A percentile compares a stretch with the other conserved stretches of the same genome.
Evolutionary conservation across 192 early-diverging fungal species (phyloP).

Genomic region (Backusella westeae): DNA sequence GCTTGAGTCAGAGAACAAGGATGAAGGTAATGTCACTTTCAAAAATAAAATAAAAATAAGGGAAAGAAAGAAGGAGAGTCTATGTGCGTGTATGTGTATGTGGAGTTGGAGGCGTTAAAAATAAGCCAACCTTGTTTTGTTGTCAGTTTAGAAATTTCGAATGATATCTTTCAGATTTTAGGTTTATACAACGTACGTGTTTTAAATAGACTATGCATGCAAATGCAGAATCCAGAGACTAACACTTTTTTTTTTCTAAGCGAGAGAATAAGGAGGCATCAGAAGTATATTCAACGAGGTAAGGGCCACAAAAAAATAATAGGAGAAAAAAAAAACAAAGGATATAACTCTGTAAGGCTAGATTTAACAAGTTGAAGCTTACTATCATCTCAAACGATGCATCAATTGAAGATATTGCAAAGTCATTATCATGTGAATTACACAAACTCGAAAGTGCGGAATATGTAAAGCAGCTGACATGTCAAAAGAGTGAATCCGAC

Average conservation of each 20-base stretch:
- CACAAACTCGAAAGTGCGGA: background rate
- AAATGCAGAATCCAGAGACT: background rate
- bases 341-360: background rate
- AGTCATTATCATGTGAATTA: background rate
- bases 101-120: background rate
- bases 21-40: background rate
- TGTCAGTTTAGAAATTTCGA: background rate
- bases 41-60: background rate
- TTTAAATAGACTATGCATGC: background rate
- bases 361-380: conserved; percentile 3
- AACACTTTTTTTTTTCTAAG: background rate
- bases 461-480: background rate
- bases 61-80: background rate
- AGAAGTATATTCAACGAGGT: background rate
- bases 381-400: background rate
- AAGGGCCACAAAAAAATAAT: background rate
- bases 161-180: background rate
- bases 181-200: background rate
- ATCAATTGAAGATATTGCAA: background rate
- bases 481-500: background rate
- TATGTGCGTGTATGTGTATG: background rate
- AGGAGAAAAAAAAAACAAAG: background rate
- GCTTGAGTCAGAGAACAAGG: background rate
- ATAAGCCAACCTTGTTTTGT: background rate
- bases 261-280: background rate